Conservation (phyloP, 1,139 yeast genomes). For the Kodamaea suecica region DNA sequence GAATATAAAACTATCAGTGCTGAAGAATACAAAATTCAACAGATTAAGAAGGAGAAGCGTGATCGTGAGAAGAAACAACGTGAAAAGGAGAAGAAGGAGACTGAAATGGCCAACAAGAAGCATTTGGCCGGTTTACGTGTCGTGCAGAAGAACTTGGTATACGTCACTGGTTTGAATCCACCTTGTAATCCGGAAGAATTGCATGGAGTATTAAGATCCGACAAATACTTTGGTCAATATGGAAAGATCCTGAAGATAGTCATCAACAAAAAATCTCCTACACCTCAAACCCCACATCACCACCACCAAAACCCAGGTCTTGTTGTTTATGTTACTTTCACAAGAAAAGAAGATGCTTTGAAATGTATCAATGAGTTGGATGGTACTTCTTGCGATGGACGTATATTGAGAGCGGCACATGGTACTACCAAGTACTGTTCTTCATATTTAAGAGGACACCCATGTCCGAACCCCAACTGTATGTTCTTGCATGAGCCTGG, state of each 20-base stretch:
- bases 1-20: slow-evolving; percentile 80
- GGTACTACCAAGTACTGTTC: slow-evolving; percentile 99
- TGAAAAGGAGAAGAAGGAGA: slow-evolving; percentile 90
- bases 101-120: slow-evolving; percentile 83
- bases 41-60: slow-evolving; percentile 72
- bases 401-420: slow-evolving; percentile 85
- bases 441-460: slow-evolving; percentile 88
- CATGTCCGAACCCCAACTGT: slow-evolving; percentile 98
- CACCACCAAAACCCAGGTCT: slow-evolving; percentile 68
- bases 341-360: slow-evolving; percentile 91
- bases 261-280: slow-evolving; percentile 73
- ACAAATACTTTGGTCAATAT: slow-evolving; percentile 95
- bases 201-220: slow-evolving; percentile 79
- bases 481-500: slow-evolving; percentile 99
- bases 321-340: slow-evolving; percentile 94
- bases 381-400: slow-evolving; percentile 91
- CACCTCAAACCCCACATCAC: slow-evolving; percentile 28
- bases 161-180: slow-evolving; percentile 94
- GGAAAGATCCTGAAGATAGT: slow-evolving; percentile 95
- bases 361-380: slow-evolving; percentile 90
- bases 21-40: slow-evolving; percentile 81
- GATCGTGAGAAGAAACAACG: slow-evolving; percentile 85
- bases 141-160: slow-evolving; percentile 94
- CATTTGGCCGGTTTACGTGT: slow-evolving; percentile 97
- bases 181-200: slow-evolving; percentile 87